phyloP scores from a whole-genome alignment of 768 basidiomycete species.

The Nidularia sp. region DNA sequence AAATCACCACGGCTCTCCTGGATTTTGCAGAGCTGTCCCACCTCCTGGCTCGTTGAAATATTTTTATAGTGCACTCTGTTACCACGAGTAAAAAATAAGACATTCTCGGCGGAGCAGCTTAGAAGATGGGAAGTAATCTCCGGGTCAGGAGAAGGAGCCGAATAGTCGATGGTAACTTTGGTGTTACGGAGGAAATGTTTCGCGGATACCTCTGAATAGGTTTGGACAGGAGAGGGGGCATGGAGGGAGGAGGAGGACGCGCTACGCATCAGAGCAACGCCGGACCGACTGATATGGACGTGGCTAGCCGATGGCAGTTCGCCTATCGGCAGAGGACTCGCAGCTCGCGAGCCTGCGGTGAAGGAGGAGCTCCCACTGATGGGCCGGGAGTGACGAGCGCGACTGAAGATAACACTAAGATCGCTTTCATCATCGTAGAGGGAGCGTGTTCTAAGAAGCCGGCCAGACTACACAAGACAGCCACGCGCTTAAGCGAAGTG shows the following conservation, averaged over 20 bases:
- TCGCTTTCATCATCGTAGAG: neutral
- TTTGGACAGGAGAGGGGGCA: slow-evolving; percentile 3
- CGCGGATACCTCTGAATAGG: slow-evolving; percentile 17
- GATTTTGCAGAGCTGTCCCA: slow-evolving; percentile 48
- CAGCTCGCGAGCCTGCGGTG: slow-evolving; percentile 10
- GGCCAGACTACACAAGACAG: neutral
- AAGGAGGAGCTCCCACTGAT: slow-evolving; percentile 22
- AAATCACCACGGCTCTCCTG: slow-evolving; percentile 41
- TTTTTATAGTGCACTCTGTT: slow-evolving; percentile 54
- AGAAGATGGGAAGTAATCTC: slow-evolving; percentile 20
- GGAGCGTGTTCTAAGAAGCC: neutral
- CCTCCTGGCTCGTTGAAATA: slow-evolving; percentile 33
- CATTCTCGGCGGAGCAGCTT: slow-evolving; percentile 38
- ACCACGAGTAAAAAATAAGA: slow-evolving; percentile 47
- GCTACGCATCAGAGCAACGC: slow-evolving; percentile 16
- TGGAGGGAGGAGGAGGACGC: slow-evolving; percentile 17
- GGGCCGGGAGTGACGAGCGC: slow-evolving; percentile 9
- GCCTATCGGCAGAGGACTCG: slow-evolving; percentile 3
- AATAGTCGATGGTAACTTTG: slow-evolving; percentile 16
- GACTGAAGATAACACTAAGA: slow-evolving; percentile 10
- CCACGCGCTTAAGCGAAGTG: neutral
- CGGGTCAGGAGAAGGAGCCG: slow-evolving; percentile 15
- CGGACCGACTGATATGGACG: slow-evolving; percentile 1
- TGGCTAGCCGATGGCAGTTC: slow-evolving; percentile 2
- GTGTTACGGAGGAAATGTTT: slow-evolving; percentile 18